Evolutionary conservation across 352 stramenopile genomes (phyloP), one percentile per base, ranked within the genome.

Genomic region (Globisporangium rhizosaccharum): DNA sequence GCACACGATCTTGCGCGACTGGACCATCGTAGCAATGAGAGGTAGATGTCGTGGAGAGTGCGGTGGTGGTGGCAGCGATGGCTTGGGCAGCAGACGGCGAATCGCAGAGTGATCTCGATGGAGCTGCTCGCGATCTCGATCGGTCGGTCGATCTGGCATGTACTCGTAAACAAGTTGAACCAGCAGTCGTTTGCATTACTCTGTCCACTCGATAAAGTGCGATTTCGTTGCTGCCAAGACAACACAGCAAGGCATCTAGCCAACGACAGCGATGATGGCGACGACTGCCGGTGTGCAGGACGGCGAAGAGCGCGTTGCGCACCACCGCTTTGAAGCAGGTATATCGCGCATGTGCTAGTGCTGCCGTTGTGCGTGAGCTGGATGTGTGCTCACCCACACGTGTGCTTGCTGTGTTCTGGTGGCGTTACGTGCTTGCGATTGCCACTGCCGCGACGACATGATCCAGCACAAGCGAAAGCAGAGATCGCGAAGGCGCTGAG

Each of bases 1-100:
- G 58, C 81, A 90, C 48, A 90, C 74, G 57, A 90, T 90, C 71
- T 90, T 90, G 59, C 78, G 81, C 33, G 72, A 84, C 71, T 82
- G 66, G 33, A 73, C 56, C 70, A 82, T 82, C 28, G 17, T 68
- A 39, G 39, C 39, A 2, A 37, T 30, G 37, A n/a, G 44, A n/a
- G 23, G 17, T 44, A 42, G 44, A 42, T 2, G 14, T 45, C 1
- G 37, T 14, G 37, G 11, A 23, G 37, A 17, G 20, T 18, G 39
- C 4, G 14, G 39, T 39, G 33, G 33, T 39, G 33, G 33, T 39
- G 33, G 33, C 7, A 3, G 33, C 33, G 33, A 8, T 8, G 59
- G 18, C 48, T 61, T 53, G 39, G 30, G 25, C 36, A 8, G 18
- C 10, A 6, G 51, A 15, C 25, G 28, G 39, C 36, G 51, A 56